These are phyloP conservation scores for Cyberlindnera saturnus DNA, from an alignment of 805 yeast genomes.

Conservation along the genomic window DNA sequence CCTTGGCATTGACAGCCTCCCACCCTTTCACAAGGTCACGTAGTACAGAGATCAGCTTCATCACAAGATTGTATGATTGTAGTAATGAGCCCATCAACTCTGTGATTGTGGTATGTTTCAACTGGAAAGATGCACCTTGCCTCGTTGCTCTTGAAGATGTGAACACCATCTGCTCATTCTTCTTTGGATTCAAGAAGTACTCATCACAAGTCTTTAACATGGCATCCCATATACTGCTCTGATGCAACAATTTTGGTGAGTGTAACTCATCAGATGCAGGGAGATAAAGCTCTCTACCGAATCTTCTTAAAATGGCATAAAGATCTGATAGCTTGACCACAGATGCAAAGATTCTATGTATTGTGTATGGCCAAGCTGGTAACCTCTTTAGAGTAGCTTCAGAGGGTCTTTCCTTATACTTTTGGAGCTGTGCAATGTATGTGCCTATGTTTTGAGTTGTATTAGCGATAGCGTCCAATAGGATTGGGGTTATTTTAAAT, in stretches of 20 bases:
- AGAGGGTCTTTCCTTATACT: constrained; percentile 18
- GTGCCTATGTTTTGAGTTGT: constrained; percentile 13
- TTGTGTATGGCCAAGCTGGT: constrained; percentile 32
- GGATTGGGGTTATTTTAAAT: constrained; percentile 24
- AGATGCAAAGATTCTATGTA: constrained; percentile 41
- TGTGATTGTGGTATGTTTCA: constrained; percentile 25
- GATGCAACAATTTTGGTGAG: constrained; percentile 31
- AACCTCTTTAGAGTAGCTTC: constrained; percentile 24
- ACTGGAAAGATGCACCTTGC: constrained; percentile 29
- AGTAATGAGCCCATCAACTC: constrained; percentile 23
- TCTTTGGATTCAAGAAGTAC: constrained; percentile 31
- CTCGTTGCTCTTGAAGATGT: constrained; percentile 36
- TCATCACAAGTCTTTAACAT: constrained; percentile 30
- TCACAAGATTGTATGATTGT: constrained; percentile 6
- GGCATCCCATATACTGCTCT: constrained; percentile 23
- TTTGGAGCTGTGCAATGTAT: constrained; percentile 23
- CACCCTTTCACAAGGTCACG: constrained; percentile 16
- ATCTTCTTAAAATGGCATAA: constrained; percentile 32
- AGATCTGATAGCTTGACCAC: constrained; percentile 35
- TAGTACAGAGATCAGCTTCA: constrained; percentile 3
- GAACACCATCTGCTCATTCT: constrained; percentile 38
- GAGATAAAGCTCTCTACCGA: constrained; percentile 36
- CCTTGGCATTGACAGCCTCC: constrained; percentile 11
- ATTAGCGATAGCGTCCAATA: constrained; percentile 21
- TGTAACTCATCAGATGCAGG: constrained; percentile 33